phyloP scores from a whole-genome alignment of 257 asterid species.

The Dorcoceras hygrometricum region DNA sequence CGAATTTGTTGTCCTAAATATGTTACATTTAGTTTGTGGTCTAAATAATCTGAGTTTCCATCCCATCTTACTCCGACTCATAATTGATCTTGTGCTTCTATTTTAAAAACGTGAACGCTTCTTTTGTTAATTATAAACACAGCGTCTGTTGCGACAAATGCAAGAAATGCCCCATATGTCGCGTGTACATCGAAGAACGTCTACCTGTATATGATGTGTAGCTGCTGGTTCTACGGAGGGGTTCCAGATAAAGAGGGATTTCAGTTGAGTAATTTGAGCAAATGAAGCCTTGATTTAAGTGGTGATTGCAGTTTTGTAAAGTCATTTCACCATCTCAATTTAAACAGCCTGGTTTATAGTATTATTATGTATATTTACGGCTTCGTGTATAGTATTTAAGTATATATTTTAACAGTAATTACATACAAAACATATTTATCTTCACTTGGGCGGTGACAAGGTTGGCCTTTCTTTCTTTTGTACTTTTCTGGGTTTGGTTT shows the following conservation, averaged over 20 bases:
- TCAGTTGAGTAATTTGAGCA: background rate
- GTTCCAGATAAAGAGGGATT: conserved; percentile 18
- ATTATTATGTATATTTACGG: background rate
- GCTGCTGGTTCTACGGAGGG: conserved; percentile 1
- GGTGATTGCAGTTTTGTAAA: conserved; percentile 59
- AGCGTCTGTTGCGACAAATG: conserved; percentile 82
- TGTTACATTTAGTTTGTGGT: too few species aligned
- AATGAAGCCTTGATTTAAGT: conserved; percentile 17
- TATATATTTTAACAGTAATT: too few species aligned
- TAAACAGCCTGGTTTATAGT: background rate
- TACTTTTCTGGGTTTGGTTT: too few species aligned
- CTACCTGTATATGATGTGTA: conserved; percentile 66
- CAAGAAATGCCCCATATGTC: conserved; percentile 93
- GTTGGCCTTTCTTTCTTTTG: background rate
- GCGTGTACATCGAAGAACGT: conserved; percentile 73
- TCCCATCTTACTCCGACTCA: background rate
- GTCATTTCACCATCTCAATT: conserved; percentile 50
- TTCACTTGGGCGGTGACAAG: background rate
- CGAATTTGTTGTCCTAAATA: background rate
- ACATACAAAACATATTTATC: background rate
- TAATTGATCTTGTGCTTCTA: background rate
- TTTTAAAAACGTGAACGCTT: background rate
- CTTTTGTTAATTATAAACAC: conserved; percentile 14
- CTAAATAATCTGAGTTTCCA: background rate
- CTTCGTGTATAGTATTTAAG: too few species aligned